phyloP scores from a whole-genome alignment of 2,329 filamentous ascomycete species.

The Hymenoscyphus repandus region DNA sequence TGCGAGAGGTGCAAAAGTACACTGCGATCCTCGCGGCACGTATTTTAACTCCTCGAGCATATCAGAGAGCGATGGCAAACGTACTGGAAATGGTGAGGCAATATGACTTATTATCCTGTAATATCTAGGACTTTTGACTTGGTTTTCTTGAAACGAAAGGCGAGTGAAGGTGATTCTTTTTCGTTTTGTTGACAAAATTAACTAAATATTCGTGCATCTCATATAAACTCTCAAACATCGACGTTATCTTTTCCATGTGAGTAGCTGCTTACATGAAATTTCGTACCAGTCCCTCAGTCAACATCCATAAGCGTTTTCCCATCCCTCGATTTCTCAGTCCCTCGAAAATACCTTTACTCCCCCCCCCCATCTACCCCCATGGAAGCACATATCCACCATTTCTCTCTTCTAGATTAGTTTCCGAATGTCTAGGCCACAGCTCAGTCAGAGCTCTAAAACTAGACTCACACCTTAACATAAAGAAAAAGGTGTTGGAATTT shows the following conservation, averaged over 20 bases:
- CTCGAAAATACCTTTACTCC: conserved; percentile 4
- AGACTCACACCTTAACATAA: too few relatives aligned
- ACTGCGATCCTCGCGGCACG: too few relatives aligned
- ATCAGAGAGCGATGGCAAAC: too few relatives aligned
- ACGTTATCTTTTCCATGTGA: not conserved
- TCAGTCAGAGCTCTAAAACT: conserved; percentile 9
- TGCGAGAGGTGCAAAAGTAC: too few relatives aligned
- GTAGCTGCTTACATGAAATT: conserved; percentile 1
- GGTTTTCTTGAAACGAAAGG: too few relatives aligned
- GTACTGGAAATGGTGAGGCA: too few relatives aligned
- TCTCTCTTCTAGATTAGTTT: not conserved
- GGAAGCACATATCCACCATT: conserved; percentile 12
- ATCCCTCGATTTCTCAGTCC: conserved; percentile 1
- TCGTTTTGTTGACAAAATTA: too few relatives aligned
- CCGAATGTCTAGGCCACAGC: conserved; percentile 7
- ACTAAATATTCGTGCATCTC: too few relatives aligned
- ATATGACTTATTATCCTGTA: too few relatives aligned
- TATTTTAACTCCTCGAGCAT: too few relatives aligned
- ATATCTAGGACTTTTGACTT: too few relatives aligned
- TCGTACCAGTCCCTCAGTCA: conserved; percentile 4
- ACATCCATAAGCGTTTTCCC: conserved; percentile 2
- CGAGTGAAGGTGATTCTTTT: too few relatives aligned
- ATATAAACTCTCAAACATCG: not conserved
- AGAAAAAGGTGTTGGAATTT: conserved; percentile 1
- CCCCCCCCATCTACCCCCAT: conserved; percentile 8